Percentiles rank a stretch among this genome's conserved stretches.
phyloP scores from a whole-genome alignment of 805 yeast genomes.

The Wickerhamiella slavikovae region DNA sequence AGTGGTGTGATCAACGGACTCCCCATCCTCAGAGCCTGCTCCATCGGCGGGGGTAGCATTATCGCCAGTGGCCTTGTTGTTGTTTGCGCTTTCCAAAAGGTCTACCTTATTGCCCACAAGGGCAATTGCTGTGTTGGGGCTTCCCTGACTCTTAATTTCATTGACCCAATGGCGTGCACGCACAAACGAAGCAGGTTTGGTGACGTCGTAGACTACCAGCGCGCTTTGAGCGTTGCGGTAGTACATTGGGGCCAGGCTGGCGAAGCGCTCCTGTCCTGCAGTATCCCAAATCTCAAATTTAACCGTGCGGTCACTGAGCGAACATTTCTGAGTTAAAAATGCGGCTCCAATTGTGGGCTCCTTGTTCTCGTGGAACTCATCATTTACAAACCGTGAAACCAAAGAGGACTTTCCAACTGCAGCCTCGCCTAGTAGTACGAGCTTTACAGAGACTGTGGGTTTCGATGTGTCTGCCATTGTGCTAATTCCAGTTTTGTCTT shows the following conservation, averaged over 20 bases:
- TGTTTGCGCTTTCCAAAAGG: too few species aligned
- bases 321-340: constrained; percentile 80
- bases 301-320: constrained; percentile 66
- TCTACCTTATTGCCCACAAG: constrained; percentile 87
- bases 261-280: constrained; percentile 95
- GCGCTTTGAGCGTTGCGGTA: constrained; percentile 97
- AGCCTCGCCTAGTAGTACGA: constrained; percentile 88
- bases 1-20: too few species aligned
- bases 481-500: background rate
- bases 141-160: constrained; percentile 86
- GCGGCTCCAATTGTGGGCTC: constrained; percentile 99
- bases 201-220: constrained; percentile 81
- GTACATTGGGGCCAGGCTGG: constrained; percentile 90
- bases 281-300: constrained; percentile 55
- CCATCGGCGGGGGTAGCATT: constrained; percentile 14
- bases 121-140: constrained; percentile 81
- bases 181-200: constrained; percentile 84
- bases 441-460: constrained; percentile 56
- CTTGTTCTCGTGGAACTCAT: constrained; percentile 91
- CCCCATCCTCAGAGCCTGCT: constrained; percentile 12
- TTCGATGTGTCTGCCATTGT: constrained; percentile 11
- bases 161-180: constrained; percentile 98
- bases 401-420: constrained; percentile 94
- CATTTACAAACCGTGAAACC: constrained; percentile 78
- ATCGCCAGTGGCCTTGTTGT: too few species aligned